Evolutionary conservation across 2,329 filamentous ascomycete genomes (phyloP).

Genomic region (Trichoderma semiorbis): DNA sequence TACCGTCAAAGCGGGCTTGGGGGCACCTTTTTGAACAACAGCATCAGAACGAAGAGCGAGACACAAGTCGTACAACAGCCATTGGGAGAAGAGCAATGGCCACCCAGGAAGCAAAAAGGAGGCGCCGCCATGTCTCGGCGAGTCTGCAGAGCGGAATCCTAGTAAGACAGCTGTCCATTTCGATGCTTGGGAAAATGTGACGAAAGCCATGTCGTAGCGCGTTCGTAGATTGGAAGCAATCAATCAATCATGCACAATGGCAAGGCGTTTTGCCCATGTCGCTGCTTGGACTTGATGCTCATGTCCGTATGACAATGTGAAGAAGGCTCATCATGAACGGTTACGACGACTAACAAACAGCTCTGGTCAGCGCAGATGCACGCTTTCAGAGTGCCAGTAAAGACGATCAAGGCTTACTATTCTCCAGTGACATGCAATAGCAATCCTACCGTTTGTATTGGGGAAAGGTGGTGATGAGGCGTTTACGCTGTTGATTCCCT

Average conservation of each 20-base stretch:
- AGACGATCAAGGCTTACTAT: background rate
- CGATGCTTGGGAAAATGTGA: background rate
- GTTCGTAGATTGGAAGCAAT: background rate
- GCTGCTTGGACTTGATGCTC: background rate
- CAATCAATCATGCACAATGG: background rate
- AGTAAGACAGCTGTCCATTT: background rate
- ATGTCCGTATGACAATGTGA: background rate
- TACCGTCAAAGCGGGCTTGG: background rate
- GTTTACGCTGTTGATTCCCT: background rate
- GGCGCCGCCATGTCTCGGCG: conserved; percentile 23
- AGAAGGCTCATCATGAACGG: background rate
- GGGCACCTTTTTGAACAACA: background rate
- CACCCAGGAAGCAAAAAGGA: background rate
- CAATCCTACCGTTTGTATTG: background rate
- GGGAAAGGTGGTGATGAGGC: background rate
- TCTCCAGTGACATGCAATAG: background rate
- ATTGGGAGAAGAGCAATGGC: background rate
- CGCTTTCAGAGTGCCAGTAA: background rate
- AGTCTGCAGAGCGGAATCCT: conserved; percentile 14
- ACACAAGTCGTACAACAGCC: background rate
- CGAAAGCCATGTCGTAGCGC: background rate
- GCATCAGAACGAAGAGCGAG: background rate
- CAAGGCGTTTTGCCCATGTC: background rate
- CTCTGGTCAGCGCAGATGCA: background rate
- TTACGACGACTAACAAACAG: background rate